Base-by-base conservation (phyloP, 78 protist species). In the Guillardia theta region DNA sequence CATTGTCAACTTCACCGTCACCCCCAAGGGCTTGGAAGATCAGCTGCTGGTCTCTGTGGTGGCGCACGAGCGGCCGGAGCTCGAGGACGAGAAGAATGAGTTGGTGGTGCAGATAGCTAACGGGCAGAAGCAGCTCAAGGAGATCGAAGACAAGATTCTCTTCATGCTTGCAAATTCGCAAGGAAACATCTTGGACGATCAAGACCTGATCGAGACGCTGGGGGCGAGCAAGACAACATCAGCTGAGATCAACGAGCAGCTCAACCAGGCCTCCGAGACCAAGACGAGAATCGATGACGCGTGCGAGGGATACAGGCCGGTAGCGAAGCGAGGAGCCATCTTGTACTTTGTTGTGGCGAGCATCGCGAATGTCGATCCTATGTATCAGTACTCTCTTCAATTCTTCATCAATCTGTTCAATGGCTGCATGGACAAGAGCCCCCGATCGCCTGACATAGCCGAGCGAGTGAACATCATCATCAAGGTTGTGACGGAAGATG, bases 1-100 rank as follows among this genome's bases (percentile, higher is more conserved):
- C 30, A 43, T 96, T n/a, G 94, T 96, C 77, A 95, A 96, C 93
- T 95, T 95, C 93, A 95, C 96, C 8, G 97, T 96, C 87, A 95
- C 97, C 27, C 94, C 36, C 54, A 5, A 45, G 53, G 97, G 97
- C 15, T 64, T 96, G 37, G 96, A 94, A 45, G 96, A 95, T 45
- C 97, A 96, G 95, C 88, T 96, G 58, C 95, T 96, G 27, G 96
- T 92, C 2, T 45, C 43, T 0, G 90, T 80, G 22, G 90, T 80
- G n/a, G 64, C 39, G 45, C 22, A 10, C 30, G 97, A 96, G 93
- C 93, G 97, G 2, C 95, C 97, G 6, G 97, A 96, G 41, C 88
- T 96, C 22, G 96, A 95, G 76, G 48, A 46, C 44, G 39, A 88
- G 48, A 53, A 94, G 47, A 94, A 94, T 33, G 0, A 30, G 47